Conservation (phyloP, 2,329 filamentous ascomycete genomes). For the Kalmusia sp. region DNA sequence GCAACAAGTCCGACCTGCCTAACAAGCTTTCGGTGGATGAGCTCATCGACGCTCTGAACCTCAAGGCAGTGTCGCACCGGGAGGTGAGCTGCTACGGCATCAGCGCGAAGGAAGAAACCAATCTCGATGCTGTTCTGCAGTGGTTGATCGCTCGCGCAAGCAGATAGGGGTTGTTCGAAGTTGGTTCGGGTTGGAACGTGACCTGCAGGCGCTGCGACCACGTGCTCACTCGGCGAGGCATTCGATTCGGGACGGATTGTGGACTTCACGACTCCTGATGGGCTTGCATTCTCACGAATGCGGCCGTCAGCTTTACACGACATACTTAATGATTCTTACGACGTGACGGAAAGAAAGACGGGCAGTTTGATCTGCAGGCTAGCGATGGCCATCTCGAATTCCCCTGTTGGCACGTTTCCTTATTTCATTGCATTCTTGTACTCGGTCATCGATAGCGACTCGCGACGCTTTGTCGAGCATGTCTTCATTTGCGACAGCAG, state of each 20-base stretch:
- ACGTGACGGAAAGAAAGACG: slow-evolving; percentile 60
- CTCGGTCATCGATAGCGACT: slow-evolving; percentile 25
- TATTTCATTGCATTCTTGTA: slow-evolving; percentile 27
- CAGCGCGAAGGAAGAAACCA: slow-evolving; percentile 98
- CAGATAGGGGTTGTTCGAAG: slow-evolving; percentile 36
- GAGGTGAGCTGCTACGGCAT: slow-evolving; percentile 99
- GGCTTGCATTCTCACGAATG: slow-evolving; percentile 44
- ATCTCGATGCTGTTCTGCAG: slow-evolving; percentile 93
- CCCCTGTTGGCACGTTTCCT: slow-evolving; percentile 41
- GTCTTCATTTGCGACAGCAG: slow-evolving; percentile 14
- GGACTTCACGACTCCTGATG: slow-evolving; percentile 41
- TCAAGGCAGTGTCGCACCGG: slow-evolving; percentile 86
- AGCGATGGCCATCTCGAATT: slow-evolving; percentile 57
- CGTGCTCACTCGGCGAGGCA: slow-evolving; percentile 25
- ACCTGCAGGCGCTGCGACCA: slow-evolving; percentile 25
- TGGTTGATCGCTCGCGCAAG: slow-evolving; percentile 92
- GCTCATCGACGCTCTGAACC: slow-evolving; percentile 88
- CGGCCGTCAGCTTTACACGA: slow-evolving; percentile 50
- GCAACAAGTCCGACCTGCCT: slow-evolving; percentile 96
- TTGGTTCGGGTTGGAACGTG: slow-evolving; percentile 29
- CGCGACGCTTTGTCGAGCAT: slow-evolving; percentile 9
- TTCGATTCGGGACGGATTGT: slow-evolving; percentile 24
- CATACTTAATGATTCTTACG: slow-evolving; percentile 60
- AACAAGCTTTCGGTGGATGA: slow-evolving; percentile 92
- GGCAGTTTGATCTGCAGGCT: slow-evolving; percentile 52